A percentile compares a stretch with the other conserved stretches of the same genome.
phyloP scores from a whole-genome alignment of 768 basidiomycete species.

The Termitomyces sp. region DNA sequence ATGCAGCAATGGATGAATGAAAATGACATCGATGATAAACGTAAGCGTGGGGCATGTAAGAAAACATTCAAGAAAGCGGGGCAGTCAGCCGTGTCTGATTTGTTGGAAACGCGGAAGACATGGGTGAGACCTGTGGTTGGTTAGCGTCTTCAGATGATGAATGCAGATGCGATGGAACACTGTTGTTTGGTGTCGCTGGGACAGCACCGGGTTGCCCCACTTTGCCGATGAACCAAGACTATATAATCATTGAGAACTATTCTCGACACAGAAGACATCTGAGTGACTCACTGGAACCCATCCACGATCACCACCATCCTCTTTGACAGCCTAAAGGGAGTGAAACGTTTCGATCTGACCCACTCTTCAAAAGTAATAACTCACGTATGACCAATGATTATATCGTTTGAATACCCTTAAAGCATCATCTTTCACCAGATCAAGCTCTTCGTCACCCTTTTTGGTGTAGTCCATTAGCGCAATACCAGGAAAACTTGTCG shows the following conservation, averaged over 20 bases:
- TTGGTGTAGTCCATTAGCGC: slow-evolving; percentile 96
- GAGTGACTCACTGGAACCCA: slow-evolving; percentile 78
- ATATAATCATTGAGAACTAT: slow-evolving; percentile 4
- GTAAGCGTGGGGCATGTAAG: background rate
- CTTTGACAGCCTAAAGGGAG: slow-evolving; percentile 74
- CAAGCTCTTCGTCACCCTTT: slow-evolving; percentile 90
- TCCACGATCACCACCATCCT: slow-evolving; percentile 88
- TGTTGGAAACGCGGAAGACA: slow-evolving; percentile 79
- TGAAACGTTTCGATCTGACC: background rate
- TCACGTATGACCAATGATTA: slow-evolving; percentile 94
- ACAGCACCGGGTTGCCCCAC: slow-evolving; percentile 48
- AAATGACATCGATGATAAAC: slow-evolving; percentile 1
- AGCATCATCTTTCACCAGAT: slow-evolving; percentile 82
- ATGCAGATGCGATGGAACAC: slow-evolving; percentile 25
- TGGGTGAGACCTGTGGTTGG: slow-evolving; percentile 61
- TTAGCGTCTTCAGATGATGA: slow-evolving; percentile 29
- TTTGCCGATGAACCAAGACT: slow-evolving; percentile 97
- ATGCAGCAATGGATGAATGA: slow-evolving; percentile 3
- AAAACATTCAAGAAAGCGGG: slow-evolving; percentile 6
- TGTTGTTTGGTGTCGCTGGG: slow-evolving; percentile 39
- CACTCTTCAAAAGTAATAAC: slow-evolving; percentile 17
- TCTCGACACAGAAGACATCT: background rate
- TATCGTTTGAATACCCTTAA: slow-evolving; percentile 96
- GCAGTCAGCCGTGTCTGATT: slow-evolving; percentile 31
- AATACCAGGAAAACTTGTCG: slow-evolving; percentile 95